phyloP scores from a whole-genome alignment of 768 basidiomycete genomes.

The Tephrocybe sp. region DNA sequence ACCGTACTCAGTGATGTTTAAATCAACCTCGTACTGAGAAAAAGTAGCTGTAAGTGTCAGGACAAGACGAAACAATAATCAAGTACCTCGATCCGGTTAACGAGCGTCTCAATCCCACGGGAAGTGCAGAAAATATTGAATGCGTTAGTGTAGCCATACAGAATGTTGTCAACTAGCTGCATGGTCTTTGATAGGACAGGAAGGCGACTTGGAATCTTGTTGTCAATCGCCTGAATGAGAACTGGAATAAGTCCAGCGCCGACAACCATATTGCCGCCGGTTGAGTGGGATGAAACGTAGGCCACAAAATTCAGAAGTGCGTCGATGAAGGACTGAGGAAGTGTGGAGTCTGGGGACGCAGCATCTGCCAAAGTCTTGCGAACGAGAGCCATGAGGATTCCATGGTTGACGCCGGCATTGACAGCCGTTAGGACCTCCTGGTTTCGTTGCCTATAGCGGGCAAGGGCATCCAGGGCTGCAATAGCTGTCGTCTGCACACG shows the following conservation, averaged over 20 bases:
- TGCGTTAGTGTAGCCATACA: slow-evolving; percentile 87
- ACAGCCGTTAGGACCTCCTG: slow-evolving; percentile 88
- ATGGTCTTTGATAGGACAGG: slow-evolving; percentile 85
- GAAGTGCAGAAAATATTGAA: slow-evolving; percentile 85
- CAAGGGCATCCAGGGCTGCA: slow-evolving; percentile 87
- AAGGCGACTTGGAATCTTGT: slow-evolving; percentile 64
- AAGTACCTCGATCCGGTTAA: slow-evolving; percentile 83
- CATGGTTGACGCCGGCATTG: slow-evolving; percentile 96
- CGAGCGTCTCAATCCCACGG: slow-evolving; percentile 82
- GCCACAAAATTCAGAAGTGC: slow-evolving; percentile 85
- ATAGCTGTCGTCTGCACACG: slow-evolving; percentile 83
- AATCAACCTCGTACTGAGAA: slow-evolving; percentile 65
- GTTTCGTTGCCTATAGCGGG: slow-evolving; percentile 78
- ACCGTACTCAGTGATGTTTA: slow-evolving; percentile 59
- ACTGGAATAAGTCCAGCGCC: slow-evolving; percentile 90
- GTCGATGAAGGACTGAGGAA: slow-evolving; percentile 79
- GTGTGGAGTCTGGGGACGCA: slow-evolving; percentile 58
- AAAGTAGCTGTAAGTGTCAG: slow-evolving; percentile 3
- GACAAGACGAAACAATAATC: slow-evolving; percentile 8
- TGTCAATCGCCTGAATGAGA: slow-evolving; percentile 87
- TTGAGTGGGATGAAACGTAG: slow-evolving; percentile 80
- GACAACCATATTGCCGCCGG: slow-evolving; percentile 91
- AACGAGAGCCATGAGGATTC: slow-evolving; percentile 86
- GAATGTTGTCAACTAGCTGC: slow-evolving; percentile 88
- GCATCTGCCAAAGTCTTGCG: slow-evolving; percentile 80